phyloP scores from a whole-genome alignment of 345 rosid genomes.

The Trapa bicornis region DNA sequence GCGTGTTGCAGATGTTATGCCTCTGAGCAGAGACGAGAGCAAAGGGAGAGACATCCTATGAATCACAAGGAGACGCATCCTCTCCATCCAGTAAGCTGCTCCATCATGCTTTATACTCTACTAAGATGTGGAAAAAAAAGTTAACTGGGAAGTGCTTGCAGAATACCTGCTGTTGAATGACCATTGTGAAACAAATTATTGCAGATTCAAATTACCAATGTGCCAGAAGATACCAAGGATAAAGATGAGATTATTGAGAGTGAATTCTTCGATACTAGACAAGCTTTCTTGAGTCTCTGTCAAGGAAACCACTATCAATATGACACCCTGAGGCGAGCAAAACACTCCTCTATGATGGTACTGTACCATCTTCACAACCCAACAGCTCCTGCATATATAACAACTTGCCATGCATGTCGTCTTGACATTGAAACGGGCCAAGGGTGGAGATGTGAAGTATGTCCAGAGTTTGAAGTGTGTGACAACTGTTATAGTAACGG shows the following conservation, averaged over 20 bases:
- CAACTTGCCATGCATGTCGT: conserved; percentile 73
- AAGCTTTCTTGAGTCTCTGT: conserved; percentile 96
- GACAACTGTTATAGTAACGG: conserved; percentile 76
- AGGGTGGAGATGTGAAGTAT: conserved; percentile 97
- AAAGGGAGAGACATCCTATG: conserved; percentile 74
- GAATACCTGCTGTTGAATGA: conserved; percentile 1
- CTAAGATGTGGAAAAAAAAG: background rate
- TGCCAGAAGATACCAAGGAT: conserved; percentile 76
- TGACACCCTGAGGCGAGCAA: conserved; percentile 94
- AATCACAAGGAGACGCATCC: conserved; percentile 62
- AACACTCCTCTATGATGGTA: conserved; percentile 99
- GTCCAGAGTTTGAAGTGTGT: conserved; percentile 95
- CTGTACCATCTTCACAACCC: conserved; percentile 99
- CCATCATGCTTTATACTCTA: background rate
- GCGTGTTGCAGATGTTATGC: conserved; percentile 61
- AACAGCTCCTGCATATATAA: conserved; percentile 95
- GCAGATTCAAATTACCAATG: conserved; percentile 59
- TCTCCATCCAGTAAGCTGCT: conserved; percentile 59
- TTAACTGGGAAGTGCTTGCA: too few relatives aligned
- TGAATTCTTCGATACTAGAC: conserved; percentile 94
- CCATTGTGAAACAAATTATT: background rate
- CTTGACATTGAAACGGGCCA: conserved; percentile 97
- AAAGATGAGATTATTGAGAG: conserved; percentile 95
- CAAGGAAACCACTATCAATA: conserved; percentile 99
- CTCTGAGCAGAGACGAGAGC: conserved; percentile 71